A percentile compares a stretch with the other conserved stretches of the same genome.
Evolutionary conservation across 1,139 yeast genomes (phyloP).

Genomic region (Spathaspora sp.): DNA sequence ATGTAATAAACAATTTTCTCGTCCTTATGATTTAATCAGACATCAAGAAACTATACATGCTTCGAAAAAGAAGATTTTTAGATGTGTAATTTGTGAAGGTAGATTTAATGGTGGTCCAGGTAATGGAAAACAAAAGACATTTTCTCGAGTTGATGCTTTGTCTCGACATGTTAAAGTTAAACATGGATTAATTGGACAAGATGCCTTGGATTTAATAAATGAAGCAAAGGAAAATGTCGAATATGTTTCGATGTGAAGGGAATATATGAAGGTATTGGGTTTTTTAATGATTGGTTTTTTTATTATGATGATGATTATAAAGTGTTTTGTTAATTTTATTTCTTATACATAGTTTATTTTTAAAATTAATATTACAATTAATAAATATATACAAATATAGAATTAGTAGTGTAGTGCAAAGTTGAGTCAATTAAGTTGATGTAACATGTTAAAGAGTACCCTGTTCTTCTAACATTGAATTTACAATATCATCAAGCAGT

Average conservation of each 20-base stretch:
- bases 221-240: slow-evolving; percentile 78
- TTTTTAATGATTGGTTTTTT: background rate
- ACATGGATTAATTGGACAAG: slow-evolving; percentile 47
- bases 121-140: slow-evolving; percentile 56
- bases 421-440: background rate
- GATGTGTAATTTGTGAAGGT: slow-evolving; percentile 53
- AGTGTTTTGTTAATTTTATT: background rate
- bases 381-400: slow-evolving; percentile 1
- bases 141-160: slow-evolving; percentile 50
- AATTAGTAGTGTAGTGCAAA: background rate
- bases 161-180: slow-evolving; percentile 50
- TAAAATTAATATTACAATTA: background rate
- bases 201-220: slow-evolving; percentile 60
- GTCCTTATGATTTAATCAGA: slow-evolving; percentile 50
- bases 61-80: slow-evolving; percentile 45
- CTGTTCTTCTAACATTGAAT: slow-evolving; percentile 4
- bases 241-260: slow-evolving; percentile 40
- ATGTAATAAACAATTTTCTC: slow-evolving; percentile 46
- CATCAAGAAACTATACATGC: slow-evolving; percentile 54
- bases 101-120: slow-evolving; percentile 51
- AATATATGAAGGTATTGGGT: background rate
- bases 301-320: background rate
- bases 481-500: slow-evolving; percentile 12
- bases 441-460: too few species aligned
- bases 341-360: background rate